A percentile compares a stretch with the other conserved stretches of the same genome.
These are phyloP conservation scores for Alternaria tenuissima DNA, from an alignment of 2,329 filamentous ascomycete species.

Conservation along the genomic window DNA sequence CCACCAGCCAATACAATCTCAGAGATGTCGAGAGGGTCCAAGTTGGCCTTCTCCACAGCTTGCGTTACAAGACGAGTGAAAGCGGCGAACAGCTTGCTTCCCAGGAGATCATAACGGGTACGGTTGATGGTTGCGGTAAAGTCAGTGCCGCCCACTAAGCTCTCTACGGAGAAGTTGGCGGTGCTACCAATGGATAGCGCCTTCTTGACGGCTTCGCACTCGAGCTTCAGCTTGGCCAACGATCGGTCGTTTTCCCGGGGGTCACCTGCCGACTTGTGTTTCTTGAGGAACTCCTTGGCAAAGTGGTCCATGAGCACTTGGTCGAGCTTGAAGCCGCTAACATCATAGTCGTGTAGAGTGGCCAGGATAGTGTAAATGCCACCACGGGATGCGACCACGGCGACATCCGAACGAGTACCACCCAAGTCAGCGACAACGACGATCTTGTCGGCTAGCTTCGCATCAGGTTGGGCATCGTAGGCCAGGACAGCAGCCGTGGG, in stretches of 20 bases:
- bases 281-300: conserved; percentile 98
- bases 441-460: conserved; percentile 81
- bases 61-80: conserved; percentile 86
- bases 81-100: conserved; percentile 83
- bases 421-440: conserved; percentile 92
- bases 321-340: conserved; percentile 85
- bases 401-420: conserved; percentile 89
- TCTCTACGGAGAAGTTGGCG: conserved; percentile 92
- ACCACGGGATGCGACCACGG: conserved; percentile 87
- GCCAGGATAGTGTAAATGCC: conserved; percentile 97
- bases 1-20: conserved; percentile 95
- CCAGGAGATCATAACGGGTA: conserved; percentile 88
- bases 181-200: conserved; percentile 87
- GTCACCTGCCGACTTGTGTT: conserved; percentile 78
- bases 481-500: conserved; percentile 88
- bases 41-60: conserved; percentile 87
- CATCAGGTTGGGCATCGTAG: conserved; percentile 85
- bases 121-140: conserved; percentile 93
- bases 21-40: conserved; percentile 92
- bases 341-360: conserved; percentile 94
- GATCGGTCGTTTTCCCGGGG: conserved; percentile 82
- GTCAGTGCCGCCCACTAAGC: conserved; percentile 85
- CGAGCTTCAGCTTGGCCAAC: conserved; percentile 89
- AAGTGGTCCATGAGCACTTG: conserved; percentile 94
- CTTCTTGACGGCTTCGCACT: conserved; percentile 92